Base-by-base conservation (phyloP, 768 basidiomycete species). In the Termitomyces sp. region DNA sequence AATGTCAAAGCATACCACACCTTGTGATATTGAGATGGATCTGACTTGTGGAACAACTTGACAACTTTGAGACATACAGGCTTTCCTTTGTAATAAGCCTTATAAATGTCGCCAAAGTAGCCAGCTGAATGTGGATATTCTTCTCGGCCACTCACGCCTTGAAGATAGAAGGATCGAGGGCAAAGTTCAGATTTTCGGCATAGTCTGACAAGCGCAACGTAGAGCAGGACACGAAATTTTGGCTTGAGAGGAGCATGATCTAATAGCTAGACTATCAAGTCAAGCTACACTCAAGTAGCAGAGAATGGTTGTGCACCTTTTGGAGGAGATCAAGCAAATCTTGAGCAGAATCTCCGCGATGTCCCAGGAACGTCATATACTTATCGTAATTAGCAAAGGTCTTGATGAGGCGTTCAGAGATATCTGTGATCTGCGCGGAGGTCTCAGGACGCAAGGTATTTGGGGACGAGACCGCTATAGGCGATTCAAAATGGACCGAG, bases 91-190 rank as follows among this genome's bases (percentile, higher is more conserved):
- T 65, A 63, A 6, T 54, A 20, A 0, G 67, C 70, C 62, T 62
- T 67, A 62, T 68, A 69, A 18, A 73, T 62, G 22, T 72, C 72
- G 6, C 68, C 66, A 44, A 69, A 73, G 7, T 64, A 58, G 1
- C 71, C 71, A 4, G 57, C 58, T 6, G 66, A 58, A 15, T 60
- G 57, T 5, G 63, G 55, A 11, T 51, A 57, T 1, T 62, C 61
- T 0, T 53, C 31, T 33, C 51, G 50, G 18, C 44, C 52, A 6
- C 41, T 55, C n/a, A 61, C 60, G 27, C 52, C 56, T 22, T 46
- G 54, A 27, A 69, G 54, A 3, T 60, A 39, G 42, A 71, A 67
- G 20, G 67, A 67, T 13, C 64, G 59, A 16, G 73, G 73, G 39
- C 69, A 68, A 12, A 69, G 63, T 12, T 64, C 63, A 2, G 71